These are phyloP conservation scores for Termitomyces sp. DNA, from an alignment of 768 basidiomycete species.

Conservation along the genomic window DNA sequence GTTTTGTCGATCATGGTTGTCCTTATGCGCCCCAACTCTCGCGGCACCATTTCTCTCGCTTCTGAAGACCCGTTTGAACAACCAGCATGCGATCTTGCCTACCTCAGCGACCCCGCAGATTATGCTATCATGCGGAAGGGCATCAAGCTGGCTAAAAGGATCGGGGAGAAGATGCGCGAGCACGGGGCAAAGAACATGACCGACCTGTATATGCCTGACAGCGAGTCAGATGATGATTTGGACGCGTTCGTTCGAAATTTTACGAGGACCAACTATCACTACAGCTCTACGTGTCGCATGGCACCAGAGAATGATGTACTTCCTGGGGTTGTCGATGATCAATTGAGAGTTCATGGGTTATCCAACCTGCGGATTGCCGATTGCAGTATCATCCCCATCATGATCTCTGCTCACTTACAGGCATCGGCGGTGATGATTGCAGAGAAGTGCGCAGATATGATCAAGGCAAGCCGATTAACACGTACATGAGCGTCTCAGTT, in stretches of 20 bases:
- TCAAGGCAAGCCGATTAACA: no score
- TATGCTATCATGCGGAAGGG: conserved; percentile 22
- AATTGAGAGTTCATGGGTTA: no score
- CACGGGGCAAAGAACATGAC: conserved; percentile 10
- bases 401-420: no score
- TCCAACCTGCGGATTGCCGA: no score
- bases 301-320: conserved; percentile 21
- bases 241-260: conserved; percentile 26
- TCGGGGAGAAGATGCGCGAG: conserved; percentile 8
- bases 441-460: no score
- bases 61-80: conserved; percentile 27
- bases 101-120: conserved; percentile 25
- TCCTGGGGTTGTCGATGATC: no score
- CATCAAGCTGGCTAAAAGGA: conserved; percentile 17
- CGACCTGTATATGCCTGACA: conserved; percentile 23
- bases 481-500: no score
- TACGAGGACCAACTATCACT: conserved; percentile 30
- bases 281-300: conserved; percentile 36
- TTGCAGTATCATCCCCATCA: no score
- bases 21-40: conserved; percentile 20
- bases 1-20: conserved; percentile 20
- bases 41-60: conserved; percentile 20
- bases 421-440: no score
- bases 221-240: conserved; percentile 26
- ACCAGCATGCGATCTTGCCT: conserved; percentile 29